Evolutionary conservation across 2,329 filamentous ascomycete species (phyloP).

Genomic region (Huntiella abstrusa): DNA sequence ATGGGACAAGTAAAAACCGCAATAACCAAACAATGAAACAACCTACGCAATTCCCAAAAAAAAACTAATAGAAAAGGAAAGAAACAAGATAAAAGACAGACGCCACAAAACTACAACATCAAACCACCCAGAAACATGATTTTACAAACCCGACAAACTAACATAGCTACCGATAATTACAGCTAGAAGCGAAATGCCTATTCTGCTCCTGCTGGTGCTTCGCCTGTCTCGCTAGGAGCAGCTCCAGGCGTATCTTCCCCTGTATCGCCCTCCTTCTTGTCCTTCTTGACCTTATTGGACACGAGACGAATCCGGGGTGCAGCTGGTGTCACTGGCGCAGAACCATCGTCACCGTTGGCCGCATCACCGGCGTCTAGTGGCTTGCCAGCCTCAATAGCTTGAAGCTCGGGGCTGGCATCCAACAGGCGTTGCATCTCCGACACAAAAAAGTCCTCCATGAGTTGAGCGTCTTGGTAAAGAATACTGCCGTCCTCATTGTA

Average conservation of each 20-base stretch:
- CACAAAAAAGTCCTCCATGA: conserved; percentile 55
- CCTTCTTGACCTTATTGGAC: conserved; percentile 28
- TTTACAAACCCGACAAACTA: background rate
- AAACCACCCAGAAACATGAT: background rate
- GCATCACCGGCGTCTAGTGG: conserved; percentile 12
- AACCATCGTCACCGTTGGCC: conserved; percentile 14
- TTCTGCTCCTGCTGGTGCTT: too few species aligned
- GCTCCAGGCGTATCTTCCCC: background rate
- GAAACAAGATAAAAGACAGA: conserved; percentile 1
- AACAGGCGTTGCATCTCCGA: conserved; percentile 34
- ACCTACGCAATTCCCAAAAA: background rate
- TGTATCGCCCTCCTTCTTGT: conserved; percentile 8
- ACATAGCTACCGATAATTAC: background rate
- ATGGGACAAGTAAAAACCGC: background rate
- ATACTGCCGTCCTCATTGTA: conserved; percentile 95
- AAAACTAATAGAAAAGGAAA: background rate
- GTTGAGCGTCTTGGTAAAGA: conserved; percentile 78
- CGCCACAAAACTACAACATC: background rate
- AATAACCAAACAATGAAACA: conserved; percentile 1
- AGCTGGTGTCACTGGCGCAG: background rate
- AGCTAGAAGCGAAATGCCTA: background rate
- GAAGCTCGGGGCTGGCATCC: conserved; percentile 33
- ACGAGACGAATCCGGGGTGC: conserved; percentile 16
- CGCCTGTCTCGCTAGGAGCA: background rate
- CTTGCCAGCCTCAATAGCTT: conserved; percentile 31